Conservation (phyloP, 306 rosid species). For the barrel medic (Medicago truncatula) region MtrunA17r5.0-ANR NC_053048.1:37089501-37090000, state of each 20-base stretch:
- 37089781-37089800: neutral
- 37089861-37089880: neutral
- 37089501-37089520: neutral
- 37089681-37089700: neutral
- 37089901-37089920: neutral
- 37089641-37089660: neutral
- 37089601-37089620: neutral
- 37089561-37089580: neutral
- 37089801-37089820: neutral
- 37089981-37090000: conserved; percentile 11
- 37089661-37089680: neutral
- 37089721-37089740: neutral
- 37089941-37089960: neutral
- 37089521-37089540: neutral
- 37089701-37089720: neutral
- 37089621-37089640: neutral
- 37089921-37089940: neutral
- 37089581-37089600: neutral
- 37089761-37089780: neutral
- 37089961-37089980: conserved; percentile 25
- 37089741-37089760: neutral
- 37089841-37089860: neutral
- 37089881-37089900: no score
- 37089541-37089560: neutral
- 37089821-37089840: neutral